phyloP scores from a whole-genome alignment of 2,329 filamentous ascomycete species.

The Aaosphaeria arxii region DNA sequence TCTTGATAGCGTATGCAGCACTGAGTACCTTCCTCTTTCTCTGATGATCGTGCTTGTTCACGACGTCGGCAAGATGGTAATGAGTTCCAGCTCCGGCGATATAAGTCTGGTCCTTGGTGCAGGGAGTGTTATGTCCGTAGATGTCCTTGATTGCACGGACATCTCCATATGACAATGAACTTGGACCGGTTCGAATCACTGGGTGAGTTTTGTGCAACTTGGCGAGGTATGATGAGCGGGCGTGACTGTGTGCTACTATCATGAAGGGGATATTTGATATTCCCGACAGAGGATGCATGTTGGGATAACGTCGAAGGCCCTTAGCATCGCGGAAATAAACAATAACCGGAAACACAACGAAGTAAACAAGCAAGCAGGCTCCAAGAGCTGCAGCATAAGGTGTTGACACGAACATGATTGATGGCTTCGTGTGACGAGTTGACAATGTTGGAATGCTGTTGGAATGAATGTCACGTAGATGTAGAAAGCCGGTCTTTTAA shows the following conservation, averaged over 20 bases:
- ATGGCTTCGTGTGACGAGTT: conserved; percentile 11
- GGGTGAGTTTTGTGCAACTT: conserved; percentile 49
- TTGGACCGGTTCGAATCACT: conserved; percentile 35
- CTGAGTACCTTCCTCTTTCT: conserved; percentile 52
- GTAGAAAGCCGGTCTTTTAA: too few relatives aligned
- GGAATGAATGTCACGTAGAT: background rate
- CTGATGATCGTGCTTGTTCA: conserved; percentile 52
- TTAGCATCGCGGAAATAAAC: conserved; percentile 47
- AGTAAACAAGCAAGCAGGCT: conserved; percentile 28
- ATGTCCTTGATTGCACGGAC: conserved; percentile 47
- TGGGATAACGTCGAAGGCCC: conserved; percentile 50
- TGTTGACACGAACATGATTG: conserved; percentile 7
- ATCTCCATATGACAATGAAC: conserved; percentile 29
- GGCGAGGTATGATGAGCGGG: conserved; percentile 42
- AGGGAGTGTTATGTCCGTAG: conserved; percentile 51
- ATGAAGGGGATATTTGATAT: conserved; percentile 49
- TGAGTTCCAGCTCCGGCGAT: conserved; percentile 46
- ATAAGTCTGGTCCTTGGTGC: conserved; percentile 52
- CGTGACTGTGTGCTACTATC: conserved; percentile 42
- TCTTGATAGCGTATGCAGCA: conserved; percentile 52
- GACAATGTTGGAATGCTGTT: background rate
- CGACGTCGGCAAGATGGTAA: conserved; percentile 52
- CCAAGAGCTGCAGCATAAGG: conserved; percentile 25
- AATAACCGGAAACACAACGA: conserved; percentile 40
- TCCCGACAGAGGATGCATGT: conserved; percentile 45